These are phyloP conservation scores for Rosa multiflora DNA, from an alignment of 306 rosid species.

Conservation along the genomic window DNA sequence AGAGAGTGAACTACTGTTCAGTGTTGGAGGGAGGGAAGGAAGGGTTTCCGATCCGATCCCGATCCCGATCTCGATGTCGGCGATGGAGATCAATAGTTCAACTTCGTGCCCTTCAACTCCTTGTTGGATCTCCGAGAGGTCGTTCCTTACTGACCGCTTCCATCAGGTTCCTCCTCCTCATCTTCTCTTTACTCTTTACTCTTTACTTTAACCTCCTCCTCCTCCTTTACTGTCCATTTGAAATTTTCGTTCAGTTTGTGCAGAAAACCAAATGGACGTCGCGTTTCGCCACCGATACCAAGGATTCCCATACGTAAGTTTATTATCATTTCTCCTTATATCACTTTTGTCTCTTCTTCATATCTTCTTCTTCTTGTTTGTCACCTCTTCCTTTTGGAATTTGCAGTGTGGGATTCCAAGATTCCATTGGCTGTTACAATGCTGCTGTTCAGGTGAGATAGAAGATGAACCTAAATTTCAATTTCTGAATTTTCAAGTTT, in stretches of 20 bases:
- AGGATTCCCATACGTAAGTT: conserved; percentile 36
- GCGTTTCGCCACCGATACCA: conserved; percentile 40
- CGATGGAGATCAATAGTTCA: neutral
- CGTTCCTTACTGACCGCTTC: conserved; percentile 59
- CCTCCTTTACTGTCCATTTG: neutral
- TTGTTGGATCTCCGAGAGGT: conserved; percentile 53
- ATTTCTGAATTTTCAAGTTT: neutral
- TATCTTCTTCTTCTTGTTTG: neutral
- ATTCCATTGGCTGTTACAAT: conserved; percentile 68
- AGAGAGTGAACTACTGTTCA: too few relatives aligned
- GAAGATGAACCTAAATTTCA: neutral
- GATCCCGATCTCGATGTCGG: neutral
- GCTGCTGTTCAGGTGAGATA: conserved; percentile 73
- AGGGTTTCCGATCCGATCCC: neutral
- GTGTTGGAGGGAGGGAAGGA: neutral
- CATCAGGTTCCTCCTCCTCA: conserved; percentile 35
- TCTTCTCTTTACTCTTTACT: neutral
- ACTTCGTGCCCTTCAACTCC: conserved; percentile 39
- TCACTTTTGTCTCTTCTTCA: too few relatives aligned
- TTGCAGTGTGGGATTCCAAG: conserved; percentile 18
- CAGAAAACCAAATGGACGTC: conserved; percentile 44
- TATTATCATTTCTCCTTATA: neutral
- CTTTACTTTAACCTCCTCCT: neutral
- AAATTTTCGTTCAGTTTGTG: neutral
- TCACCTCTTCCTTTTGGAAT: neutral